Base-by-base conservation (phyloP, 306 rosid genomes). In the Clitoria ternatea region DNA sequence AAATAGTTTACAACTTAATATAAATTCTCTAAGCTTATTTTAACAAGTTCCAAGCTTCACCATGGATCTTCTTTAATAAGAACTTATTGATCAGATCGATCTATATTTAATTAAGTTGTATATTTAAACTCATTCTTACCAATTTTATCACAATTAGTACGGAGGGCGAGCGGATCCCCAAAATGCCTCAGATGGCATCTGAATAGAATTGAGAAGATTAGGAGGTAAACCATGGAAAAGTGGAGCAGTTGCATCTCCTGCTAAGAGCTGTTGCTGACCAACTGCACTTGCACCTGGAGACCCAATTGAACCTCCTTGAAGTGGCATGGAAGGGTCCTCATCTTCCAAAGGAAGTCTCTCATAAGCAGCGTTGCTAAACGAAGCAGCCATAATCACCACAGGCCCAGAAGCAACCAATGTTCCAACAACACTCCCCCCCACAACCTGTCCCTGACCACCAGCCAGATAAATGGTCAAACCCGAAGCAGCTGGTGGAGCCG, bases 391-490 rank as follows among this genome's bases (percentile, higher is more conserved):
- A 30, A 91, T 82, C 4, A 91, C 97, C 22, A 91, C 97, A 0
- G 92, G 84, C 1, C 97, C 97, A 0, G 97, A 82, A 1, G 97
- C 96, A 20, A 74, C 32, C 0, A 91, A 73, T 1, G 86, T 78
- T 6, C 96, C 97, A 0, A 85, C 91, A 1, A 88, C 92, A 24
- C 89, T 88, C 0, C 97, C 97, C 0, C 97, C 97, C 5, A 91
- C 97, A 10, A 91, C 97, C 73, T 91, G 97, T 0, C 97, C 97
- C 59, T 88, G 96, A 0, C 97, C 97, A 0, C 97, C 97, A 0
- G 90, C 89, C n/a, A 91, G 60, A 15, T 91, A 91, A 13, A 91
- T 91, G 2, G 97, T 88, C 77, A 91, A 79, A 0, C 89, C 90
- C 0, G 97, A 85, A 0, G 97, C 92, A 0, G 86, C 89, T 0